phyloP scores from a whole-genome alignment of 306 rosid species.

The Malus sieversii region DNA sequence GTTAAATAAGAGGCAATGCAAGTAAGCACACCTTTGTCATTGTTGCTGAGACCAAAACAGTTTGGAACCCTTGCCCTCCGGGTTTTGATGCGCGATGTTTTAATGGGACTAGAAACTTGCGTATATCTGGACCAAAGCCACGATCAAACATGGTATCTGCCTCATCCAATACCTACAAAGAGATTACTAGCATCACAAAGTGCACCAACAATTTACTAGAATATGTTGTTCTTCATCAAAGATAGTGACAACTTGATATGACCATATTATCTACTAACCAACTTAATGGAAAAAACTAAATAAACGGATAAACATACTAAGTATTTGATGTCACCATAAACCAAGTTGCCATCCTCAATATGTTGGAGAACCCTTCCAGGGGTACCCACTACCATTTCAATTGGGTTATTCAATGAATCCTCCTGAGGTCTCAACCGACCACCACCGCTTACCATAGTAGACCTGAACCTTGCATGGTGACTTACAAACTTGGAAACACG shows the following conservation, averaged over 20 bases:
- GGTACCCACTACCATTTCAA: conserved; percentile 90
- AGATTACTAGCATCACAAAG: conserved; percentile 12
- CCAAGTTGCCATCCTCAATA: conserved; percentile 87
- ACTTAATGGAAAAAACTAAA: background rate
- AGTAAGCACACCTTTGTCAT: conserved; percentile 65
- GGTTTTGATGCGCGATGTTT: conserved; percentile 60
- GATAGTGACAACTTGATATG: background rate
- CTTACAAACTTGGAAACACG: conserved; percentile 85
- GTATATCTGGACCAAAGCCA: conserved; percentile 96
- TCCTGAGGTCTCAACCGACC: conserved; percentile 88
- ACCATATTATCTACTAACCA: background rate
- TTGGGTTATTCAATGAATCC: conserved; percentile 73
- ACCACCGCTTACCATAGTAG: conserved; percentile 94
- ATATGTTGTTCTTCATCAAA: background rate
- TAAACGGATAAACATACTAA: conserved; percentile 31
- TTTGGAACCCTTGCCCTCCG: conserved; percentile 71
- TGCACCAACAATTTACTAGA: background rate
- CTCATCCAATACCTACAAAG: conserved; percentile 82
- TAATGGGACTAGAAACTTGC: conserved; percentile 72
- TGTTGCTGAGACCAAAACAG: conserved; percentile 88
- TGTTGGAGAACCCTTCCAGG: conserved; percentile 96
- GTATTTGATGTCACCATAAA: conserved; percentile 84
- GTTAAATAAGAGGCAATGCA: conserved; percentile 15
- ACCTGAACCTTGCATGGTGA: conserved; percentile 85
- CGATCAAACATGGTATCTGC: conserved; percentile 98